Conservation (phyloP, 1,284 basidiomycete species). For the Tylopilus sp. region DNA sequence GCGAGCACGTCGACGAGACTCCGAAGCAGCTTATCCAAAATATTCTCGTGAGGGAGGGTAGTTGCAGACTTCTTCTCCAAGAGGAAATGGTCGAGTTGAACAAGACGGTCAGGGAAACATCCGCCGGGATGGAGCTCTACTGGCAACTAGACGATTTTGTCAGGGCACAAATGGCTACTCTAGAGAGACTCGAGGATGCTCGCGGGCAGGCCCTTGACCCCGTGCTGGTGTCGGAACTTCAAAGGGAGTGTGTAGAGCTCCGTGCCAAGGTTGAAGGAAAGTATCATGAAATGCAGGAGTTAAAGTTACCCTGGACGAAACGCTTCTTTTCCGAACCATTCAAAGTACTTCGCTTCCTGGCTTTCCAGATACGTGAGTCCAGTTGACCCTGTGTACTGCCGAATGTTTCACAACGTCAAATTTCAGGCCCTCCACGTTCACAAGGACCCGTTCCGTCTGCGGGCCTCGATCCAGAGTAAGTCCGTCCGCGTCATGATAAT, state of each 20-base stretch:
- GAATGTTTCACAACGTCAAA: no score
- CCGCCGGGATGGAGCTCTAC: conserved; percentile 11
- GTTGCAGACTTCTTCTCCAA: conserved; percentile 7
- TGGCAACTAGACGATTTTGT: conserved; percentile 8
- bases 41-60: not conserved
- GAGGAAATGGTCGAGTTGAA: conserved; percentile 20
- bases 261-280: conserved; percentile 14
- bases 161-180: conserved; percentile 10
- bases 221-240: conserved; percentile 10
- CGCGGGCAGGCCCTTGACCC: conserved; percentile 3
- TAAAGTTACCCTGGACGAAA: conserved; percentile 16
- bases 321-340: conserved; percentile 9
- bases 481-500: no score
- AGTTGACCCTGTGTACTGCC: no score
- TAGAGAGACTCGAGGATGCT: conserved; percentile 13
- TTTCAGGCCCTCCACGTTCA: no score
- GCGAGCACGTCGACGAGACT: conserved; percentile 1
- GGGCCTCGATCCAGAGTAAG: no score
- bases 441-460: no score
- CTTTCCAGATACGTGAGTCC: no score
- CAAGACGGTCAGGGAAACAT: conserved; percentile 16
- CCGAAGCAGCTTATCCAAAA: conserved; percentile 2
- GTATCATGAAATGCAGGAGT: conserved; percentile 24
- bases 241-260: conserved; percentile 11
- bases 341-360: no score